Percentiles rank a stretch among this genome's conserved stretches.
phyloP scores from a whole-genome alignment of 2,329 filamentous ascomycete genomes.

The Biscogniauxia mediterranea region DNA sequence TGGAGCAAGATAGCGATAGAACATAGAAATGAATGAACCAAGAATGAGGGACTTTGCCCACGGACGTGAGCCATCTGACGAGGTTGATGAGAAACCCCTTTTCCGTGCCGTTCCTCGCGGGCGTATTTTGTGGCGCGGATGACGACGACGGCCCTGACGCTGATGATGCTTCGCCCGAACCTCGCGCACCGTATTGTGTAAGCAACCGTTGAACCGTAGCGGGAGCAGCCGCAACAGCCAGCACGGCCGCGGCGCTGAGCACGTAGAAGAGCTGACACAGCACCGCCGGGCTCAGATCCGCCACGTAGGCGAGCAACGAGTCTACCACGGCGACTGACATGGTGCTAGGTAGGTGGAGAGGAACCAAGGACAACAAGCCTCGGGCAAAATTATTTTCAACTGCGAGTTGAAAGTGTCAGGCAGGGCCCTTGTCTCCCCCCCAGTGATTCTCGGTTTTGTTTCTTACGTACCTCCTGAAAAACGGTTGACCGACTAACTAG shows the following conservation, averaged over 20 bases:
- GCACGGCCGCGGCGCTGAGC: constrained; percentile 39
- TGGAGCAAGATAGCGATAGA: constrained; percentile 64
- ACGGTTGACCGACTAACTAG: not conserved
- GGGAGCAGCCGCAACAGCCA: constrained; percentile 45
- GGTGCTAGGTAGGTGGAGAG: not conserved
- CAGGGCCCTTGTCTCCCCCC: not conserved
- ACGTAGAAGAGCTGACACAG: constrained; percentile 49
- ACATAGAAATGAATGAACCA: constrained; percentile 92
- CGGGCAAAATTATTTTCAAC: not conserved
- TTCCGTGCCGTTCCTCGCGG: constrained; percentile 1
- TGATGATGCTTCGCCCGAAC: constrained; percentile 13
- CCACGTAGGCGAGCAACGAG: constrained; percentile 4
- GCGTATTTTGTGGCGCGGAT: not conserved
- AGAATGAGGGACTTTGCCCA: constrained; percentile 71
- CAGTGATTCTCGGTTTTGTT: not conserved
- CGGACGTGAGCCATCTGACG: constrained; percentile 36
- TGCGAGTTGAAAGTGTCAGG: not conserved
- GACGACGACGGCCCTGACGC: not conserved
- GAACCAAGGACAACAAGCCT: not conserved
- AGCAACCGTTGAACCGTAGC: constrained; percentile 42
- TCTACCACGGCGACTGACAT: constrained; percentile 3
- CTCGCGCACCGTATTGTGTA: constrained; percentile 52
- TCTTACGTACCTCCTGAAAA: not conserved
- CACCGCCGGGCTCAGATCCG: constrained; percentile 24
- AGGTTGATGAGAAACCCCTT: constrained; percentile 25